Conservation (phyloP, 2,329 filamentous ascomycete genomes). For the Clarireedia homoeocarpa region DNA sequence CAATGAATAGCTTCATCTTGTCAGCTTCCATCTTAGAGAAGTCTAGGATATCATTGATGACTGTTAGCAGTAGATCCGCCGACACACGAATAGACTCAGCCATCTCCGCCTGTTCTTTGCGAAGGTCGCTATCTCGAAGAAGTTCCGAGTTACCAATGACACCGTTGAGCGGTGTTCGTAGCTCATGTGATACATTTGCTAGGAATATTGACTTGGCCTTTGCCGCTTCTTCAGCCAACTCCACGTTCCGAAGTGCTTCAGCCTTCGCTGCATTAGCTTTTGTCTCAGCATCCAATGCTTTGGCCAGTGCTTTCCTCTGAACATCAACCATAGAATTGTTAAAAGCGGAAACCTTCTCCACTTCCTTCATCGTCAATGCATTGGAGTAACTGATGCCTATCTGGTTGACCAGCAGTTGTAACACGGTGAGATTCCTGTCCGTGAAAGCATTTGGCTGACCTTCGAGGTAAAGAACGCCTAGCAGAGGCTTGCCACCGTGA, state of each 20-base stretch:
- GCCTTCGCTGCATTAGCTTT: slow-evolving; percentile 72
- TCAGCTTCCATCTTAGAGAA: slow-evolving; percentile 92
- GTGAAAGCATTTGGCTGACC: slow-evolving; percentile 69
- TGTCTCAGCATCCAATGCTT: slow-evolving; percentile 64
- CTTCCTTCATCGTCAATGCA: slow-evolving; percentile 57
- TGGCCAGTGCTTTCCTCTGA: slow-evolving; percentile 64
- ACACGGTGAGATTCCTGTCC: slow-evolving; percentile 59
- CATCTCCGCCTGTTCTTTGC: slow-evolving; percentile 74
- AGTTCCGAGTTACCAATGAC: slow-evolving; percentile 87
- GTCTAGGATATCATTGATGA: slow-evolving; percentile 95
- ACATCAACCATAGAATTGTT: slow-evolving; percentile 72
- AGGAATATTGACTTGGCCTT: slow-evolving; percentile 78
- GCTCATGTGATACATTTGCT: slow-evolving; percentile 72
- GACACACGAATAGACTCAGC: slow-evolving; percentile 81
- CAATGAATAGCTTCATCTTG: slow-evolving; percentile 72
- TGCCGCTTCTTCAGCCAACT: slow-evolving; percentile 74
- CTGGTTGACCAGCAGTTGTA: slow-evolving; percentile 69
- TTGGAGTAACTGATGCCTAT: slow-evolving; percentile 67
- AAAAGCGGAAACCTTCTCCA: slow-evolving; percentile 70
- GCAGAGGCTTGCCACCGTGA: slow-evolving; percentile 60
- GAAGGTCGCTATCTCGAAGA: slow-evolving; percentile 65
- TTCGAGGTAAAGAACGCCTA: slow-evolving; percentile 71
- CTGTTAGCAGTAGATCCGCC: slow-evolving; percentile 77
- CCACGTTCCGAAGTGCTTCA: slow-evolving; percentile 69
- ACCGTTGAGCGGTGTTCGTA: slow-evolving; percentile 76